A percentile compares a stretch with the other conserved stretches of the same genome.
Conservation (phyloP, 192 early-diverging fungal species). For the Coemansia sp. region DNA sequence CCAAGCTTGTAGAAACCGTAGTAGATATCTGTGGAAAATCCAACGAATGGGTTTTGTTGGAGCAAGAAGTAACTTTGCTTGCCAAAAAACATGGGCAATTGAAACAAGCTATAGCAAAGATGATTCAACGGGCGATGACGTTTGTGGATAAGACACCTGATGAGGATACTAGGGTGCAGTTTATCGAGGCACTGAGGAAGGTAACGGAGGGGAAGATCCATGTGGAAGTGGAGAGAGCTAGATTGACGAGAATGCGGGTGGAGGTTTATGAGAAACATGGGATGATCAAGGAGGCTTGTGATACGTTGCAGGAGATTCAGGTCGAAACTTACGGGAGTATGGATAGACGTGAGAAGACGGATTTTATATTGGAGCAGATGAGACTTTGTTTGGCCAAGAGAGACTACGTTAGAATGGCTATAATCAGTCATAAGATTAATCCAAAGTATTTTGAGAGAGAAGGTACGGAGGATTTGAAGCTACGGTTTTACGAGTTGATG, state of each 20-base stretch:
- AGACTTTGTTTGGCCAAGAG: slow-evolving; percentile 88
- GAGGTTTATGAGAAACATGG: slow-evolving; percentile 91
- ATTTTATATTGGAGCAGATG: slow-evolving; percentile 99
- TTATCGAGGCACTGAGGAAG: slow-evolving; percentile 90
- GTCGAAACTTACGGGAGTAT: slow-evolving; percentile 99
- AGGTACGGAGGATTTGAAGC: slow-evolving; percentile 75
- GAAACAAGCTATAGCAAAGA: slow-evolving; percentile 91
- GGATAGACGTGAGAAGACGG: slow-evolving; percentile 98
- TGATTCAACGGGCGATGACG: slow-evolving; percentile 92
- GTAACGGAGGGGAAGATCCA: slow-evolving; percentile 99
- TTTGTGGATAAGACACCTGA: slow-evolving; percentile 85
- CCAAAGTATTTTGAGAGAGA: slow-evolving; percentile 87
- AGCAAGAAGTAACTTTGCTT: slow-evolving; percentile 86
- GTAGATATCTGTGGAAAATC: slow-evolving; percentile 72
- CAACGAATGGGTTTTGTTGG: slow-evolving; percentile 84
- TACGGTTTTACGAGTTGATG: slow-evolving; percentile 96
- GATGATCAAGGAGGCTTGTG: slow-evolving; percentile 85
- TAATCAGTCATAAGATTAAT: slow-evolving; percentile 95
- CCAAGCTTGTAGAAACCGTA: slow-evolving; percentile 78
- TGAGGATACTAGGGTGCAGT: slow-evolving; percentile 78
- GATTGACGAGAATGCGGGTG: slow-evolving; percentile 85
- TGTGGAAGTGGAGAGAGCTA: slow-evolving; percentile 97
- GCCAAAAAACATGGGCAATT: slow-evolving; percentile 98
- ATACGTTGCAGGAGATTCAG: slow-evolving; percentile 95
- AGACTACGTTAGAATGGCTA: slow-evolving; percentile 88